Evolutionary conservation across 345 rosid species (phyloP), one percentile per base, ranked within the genome.

Genomic region (Syzygium aromaticum): DNA sequence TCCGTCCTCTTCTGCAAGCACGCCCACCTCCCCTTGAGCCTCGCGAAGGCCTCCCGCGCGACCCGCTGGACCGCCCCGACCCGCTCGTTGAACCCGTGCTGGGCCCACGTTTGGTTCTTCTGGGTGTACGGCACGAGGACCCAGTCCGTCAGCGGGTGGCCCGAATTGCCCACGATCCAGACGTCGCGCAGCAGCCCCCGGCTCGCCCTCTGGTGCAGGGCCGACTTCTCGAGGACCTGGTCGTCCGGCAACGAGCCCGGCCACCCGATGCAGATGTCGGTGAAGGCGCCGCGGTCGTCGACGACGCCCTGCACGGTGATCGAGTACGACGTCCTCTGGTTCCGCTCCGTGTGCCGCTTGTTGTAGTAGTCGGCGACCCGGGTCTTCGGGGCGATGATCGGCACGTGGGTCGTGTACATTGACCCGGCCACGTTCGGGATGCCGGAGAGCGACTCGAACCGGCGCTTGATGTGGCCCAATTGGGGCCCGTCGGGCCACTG

Each of bases 241-340:
- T 96, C 98, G 52, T 96, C 98, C 5, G 93, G 89, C 90, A 95
- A 92, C 7, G 98, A 96, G 0, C 98, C 98, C 0, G 98, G 98
- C 95, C 94, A 94, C 3, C 98, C 98, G 86, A 96, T 95, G 88
- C 97, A 95, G 0, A 94, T 93, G 77, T 96, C 98, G 43, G 94
- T 94, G 94, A 96, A 96, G 40, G 93, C 92, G 8, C 98, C 98
- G 22, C 85, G 90, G 3, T 93, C 89, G 89, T 95, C 94, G 53
- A 96, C 97, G 2, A 96, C 98, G 86, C 98, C 98, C 86, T 96
- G 98, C 1, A 96, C 94, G 0, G 98, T 94, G 5, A 96, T 93
- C 19, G 98, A 96, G 86, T 96, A 96, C 25, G 96, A 96, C 14
- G 98, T 93, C 92, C 94, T 96, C 92, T 94, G 98, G 77, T 95